Evolutionary conservation across 495 filamentous ascomycete species (phyloP).

Genomic region (Polyplosphaeria fusca): DNA sequence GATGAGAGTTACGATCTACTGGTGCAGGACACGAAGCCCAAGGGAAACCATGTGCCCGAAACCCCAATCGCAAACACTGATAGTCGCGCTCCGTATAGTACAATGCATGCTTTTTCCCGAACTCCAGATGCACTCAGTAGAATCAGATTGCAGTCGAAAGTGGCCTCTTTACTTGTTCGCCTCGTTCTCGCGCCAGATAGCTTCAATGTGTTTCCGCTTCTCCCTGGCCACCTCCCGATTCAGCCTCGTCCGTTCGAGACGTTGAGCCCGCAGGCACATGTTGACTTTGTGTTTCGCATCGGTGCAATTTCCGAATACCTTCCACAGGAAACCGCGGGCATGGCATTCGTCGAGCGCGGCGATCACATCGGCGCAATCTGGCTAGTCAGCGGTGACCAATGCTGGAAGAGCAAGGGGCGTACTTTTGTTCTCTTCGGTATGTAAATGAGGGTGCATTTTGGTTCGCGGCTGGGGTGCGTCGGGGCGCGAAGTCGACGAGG

Average conservation of each 20-base stretch:
- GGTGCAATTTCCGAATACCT: constrained; percentile 85
- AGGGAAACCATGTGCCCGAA: no score
- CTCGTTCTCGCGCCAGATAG: constrained; percentile 80
- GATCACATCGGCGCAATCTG: constrained; percentile 94
- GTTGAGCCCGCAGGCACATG: constrained; percentile 74
- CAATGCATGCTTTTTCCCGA: no score
- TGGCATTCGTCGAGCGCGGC: constrained; percentile 92
- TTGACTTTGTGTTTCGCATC: constrained; percentile 76
- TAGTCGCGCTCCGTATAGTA: no score
- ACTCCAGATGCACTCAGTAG: no score
- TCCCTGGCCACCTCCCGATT: constrained; percentile 71
- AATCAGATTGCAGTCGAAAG: no score
- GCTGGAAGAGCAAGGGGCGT: constrained; percentile 30
- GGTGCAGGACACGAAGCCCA: no score
- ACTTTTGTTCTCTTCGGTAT: constrained; percentile 88
- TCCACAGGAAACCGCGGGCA: constrained; percentile 84
- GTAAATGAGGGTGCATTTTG: constrained; percentile 94
- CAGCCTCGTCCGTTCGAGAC: constrained; percentile 66
- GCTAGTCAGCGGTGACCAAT: background rate
- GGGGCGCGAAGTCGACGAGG: background rate
- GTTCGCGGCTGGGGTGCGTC: background rate
- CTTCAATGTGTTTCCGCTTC: constrained; percentile 65
- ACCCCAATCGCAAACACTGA: no score
- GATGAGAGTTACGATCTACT: no score
- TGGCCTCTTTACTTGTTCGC: no score